Evolutionary conservation across 148 eudicot genomes (phyloP).

Genomic region (Cornus florida): DNA sequence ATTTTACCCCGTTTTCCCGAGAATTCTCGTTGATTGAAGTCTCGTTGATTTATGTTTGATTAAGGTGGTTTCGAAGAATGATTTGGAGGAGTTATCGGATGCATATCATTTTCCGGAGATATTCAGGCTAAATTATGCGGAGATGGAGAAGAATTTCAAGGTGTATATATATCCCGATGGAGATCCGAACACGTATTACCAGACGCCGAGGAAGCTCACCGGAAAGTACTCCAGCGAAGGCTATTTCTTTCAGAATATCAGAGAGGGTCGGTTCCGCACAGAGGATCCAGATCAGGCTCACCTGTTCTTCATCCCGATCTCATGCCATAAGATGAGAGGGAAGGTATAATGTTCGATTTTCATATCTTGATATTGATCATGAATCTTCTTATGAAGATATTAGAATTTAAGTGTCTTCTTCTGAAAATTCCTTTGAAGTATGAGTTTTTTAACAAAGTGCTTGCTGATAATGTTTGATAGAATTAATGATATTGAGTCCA

Average conservation of each 20-base stretch:
- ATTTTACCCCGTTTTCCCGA: background rate
- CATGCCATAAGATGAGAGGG: slow-evolving; percentile 97
- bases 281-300: slow-evolving; percentile 82
- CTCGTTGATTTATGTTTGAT: background rate
- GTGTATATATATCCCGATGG: slow-evolving; percentile 84
- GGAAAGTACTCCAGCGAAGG: slow-evolving; percentile 94
- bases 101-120: slow-evolving; percentile 67
- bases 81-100: slow-evolving; percentile 26
- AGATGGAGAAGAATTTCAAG: slow-evolving; percentile 78
- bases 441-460: no score
- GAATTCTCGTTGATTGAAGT: background rate
- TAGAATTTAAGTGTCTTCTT: no score
- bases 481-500: no score
- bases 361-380: background rate
- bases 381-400: background rate
- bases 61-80: slow-evolving; percentile 19
- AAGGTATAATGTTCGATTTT: slow-evolving; percentile 44
- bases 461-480: no score
- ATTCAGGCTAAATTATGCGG: slow-evolving; percentile 59
- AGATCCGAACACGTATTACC: slow-evolving; percentile 76
- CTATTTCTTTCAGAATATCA: slow-evolving; percentile 87
- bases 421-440: no score
- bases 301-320: slow-evolving; percentile 84
- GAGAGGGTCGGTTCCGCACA: slow-evolving; percentile 70
- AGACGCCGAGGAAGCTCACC: slow-evolving; percentile 88